Base-by-base conservation (phyloP, 192 early-diverging fungal genomes). In the Linnemannia elongata region DNA sequence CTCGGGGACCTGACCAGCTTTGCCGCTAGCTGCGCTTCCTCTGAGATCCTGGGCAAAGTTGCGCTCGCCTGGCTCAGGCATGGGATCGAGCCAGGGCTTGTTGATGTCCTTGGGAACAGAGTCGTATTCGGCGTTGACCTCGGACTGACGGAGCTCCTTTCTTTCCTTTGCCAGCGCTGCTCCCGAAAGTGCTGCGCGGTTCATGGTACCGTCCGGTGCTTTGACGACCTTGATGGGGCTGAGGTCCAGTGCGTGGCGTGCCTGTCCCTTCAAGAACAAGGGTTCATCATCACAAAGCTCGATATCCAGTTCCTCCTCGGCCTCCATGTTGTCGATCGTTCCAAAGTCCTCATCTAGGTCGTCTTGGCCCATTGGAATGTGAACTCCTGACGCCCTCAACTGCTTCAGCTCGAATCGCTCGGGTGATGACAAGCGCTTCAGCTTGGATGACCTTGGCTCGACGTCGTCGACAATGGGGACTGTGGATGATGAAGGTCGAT, bases 391-490 rank as follows among this genome's bases (percentile, higher is more conserved):
- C 0, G 99, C 97, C 83, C 98, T 98, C 47, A 99, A 89, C 88
- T 99, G 99, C 88, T 99, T 97, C 77, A 99, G 94, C 88, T 99
- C 99, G 94, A 96, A 99, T 41, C 96, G 94, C 84, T 99, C 98
- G 0, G 97, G 97, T 15, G 97, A 98, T 15, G 97, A 95, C 77
- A 99, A 91, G 3, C 99, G 94, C 86, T 99, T 98, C 24, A 93
- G 82, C 24, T 77, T 82, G 27, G 88, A 89, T 13, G 87, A 80
- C 36, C 71, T 83, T 52, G 83, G 77, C 27, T 89, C 88, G n/a
- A 90, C 81, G 3, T 92, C 90, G 15, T 95, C 89, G 57, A 93
- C 81, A 44, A 90, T 74, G 0, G 89, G 88, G 15, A 88, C 81
- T 45, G 71, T 38, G 24, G 72, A 78, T 35, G 88, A 88, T 13